These are phyloP conservation scores for Clavispora santaluciae DNA, from an alignment of 805 yeast species.

Conservation along the genomic window DNA sequence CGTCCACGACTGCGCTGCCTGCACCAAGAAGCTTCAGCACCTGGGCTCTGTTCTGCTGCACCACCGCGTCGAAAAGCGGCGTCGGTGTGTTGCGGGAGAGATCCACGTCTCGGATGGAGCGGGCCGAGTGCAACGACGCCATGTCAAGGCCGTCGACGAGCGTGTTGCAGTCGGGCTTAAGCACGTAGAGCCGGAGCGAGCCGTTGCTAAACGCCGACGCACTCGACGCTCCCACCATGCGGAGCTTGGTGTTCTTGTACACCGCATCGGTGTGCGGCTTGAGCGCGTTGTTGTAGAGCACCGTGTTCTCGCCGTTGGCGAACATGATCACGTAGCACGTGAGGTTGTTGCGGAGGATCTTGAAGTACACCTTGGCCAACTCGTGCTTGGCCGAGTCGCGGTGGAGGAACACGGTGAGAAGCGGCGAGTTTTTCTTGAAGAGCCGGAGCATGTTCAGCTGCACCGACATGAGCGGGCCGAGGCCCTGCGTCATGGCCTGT, in stretches of 20 bases:
- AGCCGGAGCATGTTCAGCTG: slow-evolving; percentile 16
- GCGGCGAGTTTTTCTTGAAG: slow-evolving; percentile 27
- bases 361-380: slow-evolving; percentile 27
- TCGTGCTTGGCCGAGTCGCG: slow-evolving; percentile 15
- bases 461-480: slow-evolving; percentile 9
- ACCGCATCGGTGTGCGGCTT: slow-evolving; percentile 27
- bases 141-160: slow-evolving; percentile 21
- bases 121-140: slow-evolving; percentile 2
- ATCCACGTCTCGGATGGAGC: slow-evolving; percentile 8
- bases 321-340: slow-evolving; percentile 27
- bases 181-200: slow-evolving; percentile 19
- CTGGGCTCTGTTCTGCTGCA: slow-evolving; percentile 16
- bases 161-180: slow-evolving; percentile 14
- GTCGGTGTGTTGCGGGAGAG: slow-evolving; percentile 11
- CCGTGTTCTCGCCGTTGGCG: slow-evolving; percentile 13
- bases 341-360: slow-evolving; percentile 22
- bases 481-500: slow-evolving; percentile 7
- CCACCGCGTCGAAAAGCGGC: slow-evolving; percentile 18
- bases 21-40: slow-evolving; percentile 17
- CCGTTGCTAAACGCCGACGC: slow-evolving; percentile 32
- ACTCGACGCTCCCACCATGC: slow-evolving; percentile 30
- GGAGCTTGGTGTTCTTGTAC: slow-evolving; percentile 24
- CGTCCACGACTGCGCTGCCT: slow-evolving; percentile 16
- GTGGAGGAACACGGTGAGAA: slow-evolving; percentile 18
- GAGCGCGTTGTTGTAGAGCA: slow-evolving; percentile 24